Conservation (phyloP, 352 stramenopile genomes). For the Phytophthora sojae region DNA sequence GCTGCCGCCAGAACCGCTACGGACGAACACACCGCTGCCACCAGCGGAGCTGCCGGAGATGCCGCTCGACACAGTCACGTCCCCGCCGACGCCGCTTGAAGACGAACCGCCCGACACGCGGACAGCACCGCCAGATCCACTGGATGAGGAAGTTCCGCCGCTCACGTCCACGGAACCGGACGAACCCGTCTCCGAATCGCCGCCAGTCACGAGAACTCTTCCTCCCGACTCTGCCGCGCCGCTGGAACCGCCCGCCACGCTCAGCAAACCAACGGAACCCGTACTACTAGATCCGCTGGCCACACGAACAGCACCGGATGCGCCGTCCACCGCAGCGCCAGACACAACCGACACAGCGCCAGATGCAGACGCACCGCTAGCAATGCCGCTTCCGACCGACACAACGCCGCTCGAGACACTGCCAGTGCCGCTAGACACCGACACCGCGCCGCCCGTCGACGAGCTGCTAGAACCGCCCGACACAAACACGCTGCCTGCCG, state of each 20-base stretch:
- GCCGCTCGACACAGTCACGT: too few relatives aligned
- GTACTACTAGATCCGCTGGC: constrained; percentile 29
- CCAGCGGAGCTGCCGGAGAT: too few relatives aligned
- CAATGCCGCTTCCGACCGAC: constrained; percentile 19
- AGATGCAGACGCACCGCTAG: constrained; percentile 15
- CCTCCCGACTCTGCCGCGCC: too few relatives aligned
- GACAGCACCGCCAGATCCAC: too few relatives aligned
- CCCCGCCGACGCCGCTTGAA: too few relatives aligned
- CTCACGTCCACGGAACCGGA: too few relatives aligned
- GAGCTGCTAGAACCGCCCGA: constrained; percentile 24
- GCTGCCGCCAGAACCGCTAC: too few relatives aligned
- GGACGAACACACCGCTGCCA: too few relatives aligned
- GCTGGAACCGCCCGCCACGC: too few relatives aligned
- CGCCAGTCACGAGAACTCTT: constrained; percentile 22
- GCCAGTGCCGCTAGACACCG: constrained; percentile 31
- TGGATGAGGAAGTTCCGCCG: constrained; percentile 25
- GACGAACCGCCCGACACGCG: too few relatives aligned
- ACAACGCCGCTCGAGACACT: constrained; percentile 22
- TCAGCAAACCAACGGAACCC: constrained; percentile 6
- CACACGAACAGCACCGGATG: constrained; percentile 30
- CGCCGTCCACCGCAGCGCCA: constrained; percentile 15
- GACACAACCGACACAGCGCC: constrained; percentile 20
- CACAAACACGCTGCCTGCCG: constrained; percentile 24
- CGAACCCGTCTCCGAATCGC: too few relatives aligned
- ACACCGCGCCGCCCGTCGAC: constrained; percentile 26